Conservation (phyloP, 768 basidiomycete genomes). For the Mycena olivaceomarginata region DNA sequence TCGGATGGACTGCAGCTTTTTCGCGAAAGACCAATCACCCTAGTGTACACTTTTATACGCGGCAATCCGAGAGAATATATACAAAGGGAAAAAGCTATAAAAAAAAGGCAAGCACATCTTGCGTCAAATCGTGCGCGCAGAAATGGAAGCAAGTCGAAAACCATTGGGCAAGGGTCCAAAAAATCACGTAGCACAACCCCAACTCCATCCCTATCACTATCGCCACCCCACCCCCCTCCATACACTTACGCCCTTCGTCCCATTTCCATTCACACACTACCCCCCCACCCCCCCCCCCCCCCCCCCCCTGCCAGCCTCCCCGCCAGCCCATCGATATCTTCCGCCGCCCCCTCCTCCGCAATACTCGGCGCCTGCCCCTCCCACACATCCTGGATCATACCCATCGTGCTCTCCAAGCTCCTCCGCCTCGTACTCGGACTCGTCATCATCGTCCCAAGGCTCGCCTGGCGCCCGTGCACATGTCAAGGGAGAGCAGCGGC, state of each 20-base stretch:
- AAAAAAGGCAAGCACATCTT: slow-evolving; percentile 18
- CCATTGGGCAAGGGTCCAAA: not conserved
- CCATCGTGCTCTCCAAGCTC: slow-evolving; percentile 96
- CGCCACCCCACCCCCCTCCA: not conserved
- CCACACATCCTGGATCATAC: slow-evolving; percentile 94
- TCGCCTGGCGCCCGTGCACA: slow-evolving; percentile 80
- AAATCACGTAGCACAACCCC: not conserved
- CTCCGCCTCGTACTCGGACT: slow-evolving; percentile 94
- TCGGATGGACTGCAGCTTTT: not conserved
- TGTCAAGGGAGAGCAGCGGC: slow-evolving; percentile 54
- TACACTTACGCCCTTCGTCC: slow-evolving; percentile 24
- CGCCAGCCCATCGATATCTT: slow-evolving; percentile 39
- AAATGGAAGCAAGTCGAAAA: slow-evolving; percentile 10
- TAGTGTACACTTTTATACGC: slow-evolving; percentile 37
- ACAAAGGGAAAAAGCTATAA: slow-evolving; percentile 5
- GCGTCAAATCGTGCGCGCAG: not conserved
- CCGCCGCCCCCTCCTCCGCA: slow-evolving; percentile 52
- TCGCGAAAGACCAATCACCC: not conserved
- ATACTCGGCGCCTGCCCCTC: slow-evolving; percentile 77
- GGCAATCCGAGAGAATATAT: slow-evolving; percentile 32
- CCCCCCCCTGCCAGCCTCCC: slow-evolving; percentile 39
- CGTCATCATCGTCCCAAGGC: slow-evolving; percentile 96
- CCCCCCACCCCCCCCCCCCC: slow-evolving; percentile 42
- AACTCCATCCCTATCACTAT: too few species aligned
- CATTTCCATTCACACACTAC: slow-evolving; percentile 42